Evolutionary conservation across 257 asterid species (phyloP).

Genomic region (Ajuga chamaepitys): DNA sequence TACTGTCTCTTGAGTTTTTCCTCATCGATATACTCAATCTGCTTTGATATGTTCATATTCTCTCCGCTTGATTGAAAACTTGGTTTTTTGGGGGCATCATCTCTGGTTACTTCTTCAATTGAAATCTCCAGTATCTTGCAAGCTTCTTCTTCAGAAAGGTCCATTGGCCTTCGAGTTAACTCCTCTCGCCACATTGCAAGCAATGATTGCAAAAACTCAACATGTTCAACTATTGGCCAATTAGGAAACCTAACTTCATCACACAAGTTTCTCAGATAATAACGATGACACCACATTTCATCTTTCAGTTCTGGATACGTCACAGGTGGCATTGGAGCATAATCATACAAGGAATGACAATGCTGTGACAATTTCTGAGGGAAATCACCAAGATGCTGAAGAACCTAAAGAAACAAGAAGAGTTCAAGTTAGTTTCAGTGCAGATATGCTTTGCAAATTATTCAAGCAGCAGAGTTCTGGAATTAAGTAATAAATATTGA

Average conservation of each 20-base stretch:
- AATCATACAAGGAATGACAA: constrained; percentile 88
- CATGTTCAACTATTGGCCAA: constrained; percentile 99
- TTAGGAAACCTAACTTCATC: constrained; percentile 95
- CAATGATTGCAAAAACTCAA: constrained; percentile 94
- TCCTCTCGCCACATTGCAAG: constrained; percentile 98
- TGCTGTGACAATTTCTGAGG: constrained; percentile 94
- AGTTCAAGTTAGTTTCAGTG: constrained; percentile 15
- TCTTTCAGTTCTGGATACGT: constrained; percentile 95
- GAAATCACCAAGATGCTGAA: constrained; percentile 98
- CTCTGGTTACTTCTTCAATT: constrained; percentile 84
- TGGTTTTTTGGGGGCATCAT: constrained; percentile 58
- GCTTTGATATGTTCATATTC: constrained; percentile 56
- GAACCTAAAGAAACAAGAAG: constrained; percentile 50
- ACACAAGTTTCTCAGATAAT: constrained; percentile 85
- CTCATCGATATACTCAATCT: constrained; percentile 87
- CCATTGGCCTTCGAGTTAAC: constrained; percentile 97
- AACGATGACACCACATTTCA: constrained; percentile 99
- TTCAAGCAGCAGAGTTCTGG: constrained; percentile 2
- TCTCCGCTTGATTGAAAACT: constrained; percentile 37
- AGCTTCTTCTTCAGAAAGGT: constrained; percentile 98
- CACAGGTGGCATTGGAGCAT: constrained; percentile 99
- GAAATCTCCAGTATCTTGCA: constrained; percentile 91
- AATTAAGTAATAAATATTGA: not conserved
- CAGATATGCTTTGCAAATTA: constrained; percentile 7
- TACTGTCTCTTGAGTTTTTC: constrained; percentile 98